phyloP scores from a whole-genome alignment of 2,329 filamentous ascomycete genomes.

The Monosporascus sp. region DNA sequence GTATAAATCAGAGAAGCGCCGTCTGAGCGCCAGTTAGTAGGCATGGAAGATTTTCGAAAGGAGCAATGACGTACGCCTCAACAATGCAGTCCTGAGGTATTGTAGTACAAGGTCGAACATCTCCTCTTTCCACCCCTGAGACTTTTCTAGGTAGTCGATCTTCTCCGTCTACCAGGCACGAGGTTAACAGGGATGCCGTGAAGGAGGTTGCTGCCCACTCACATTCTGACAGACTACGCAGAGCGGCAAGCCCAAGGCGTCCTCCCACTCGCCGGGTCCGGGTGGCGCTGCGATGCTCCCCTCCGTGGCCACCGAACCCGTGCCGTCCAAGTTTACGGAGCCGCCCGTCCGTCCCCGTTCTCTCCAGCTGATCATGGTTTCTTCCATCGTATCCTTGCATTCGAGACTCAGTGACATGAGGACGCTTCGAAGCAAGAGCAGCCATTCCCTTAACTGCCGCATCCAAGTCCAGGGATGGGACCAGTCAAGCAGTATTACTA shows the following conservation, averaged over 20 bases:
- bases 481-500: slow-evolving; percentile 95
- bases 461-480: slow-evolving; percentile 90
- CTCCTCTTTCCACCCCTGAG: slow-evolving; percentile 89
- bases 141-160: slow-evolving; percentile 85
- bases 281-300: slow-evolving; percentile 68
- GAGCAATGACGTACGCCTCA: slow-evolving; percentile 62
- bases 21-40: slow-evolving; percentile 44
- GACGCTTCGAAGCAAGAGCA: slow-evolving; percentile 74
- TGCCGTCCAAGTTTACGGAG: slow-evolving; percentile 58
- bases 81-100: slow-evolving; percentile 79
- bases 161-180: slow-evolving; percentile 61
- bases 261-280: slow-evolving; percentile 89
- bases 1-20: slow-evolving; percentile 83
- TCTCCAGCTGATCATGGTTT: slow-evolving; percentile 75
- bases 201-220: slow-evolving; percentile 29
- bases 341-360: slow-evolving; percentile 66
- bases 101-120: slow-evolving; percentile 95
- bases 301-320: slow-evolving; percentile 53
- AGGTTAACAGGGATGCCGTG: slow-evolving; percentile 7
- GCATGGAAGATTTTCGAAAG: background rate
- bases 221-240: slow-evolving; percentile 97
- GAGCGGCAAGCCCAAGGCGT: slow-evolving; percentile 77
- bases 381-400: slow-evolving; percentile 78
- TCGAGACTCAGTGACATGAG: slow-evolving; percentile 68
- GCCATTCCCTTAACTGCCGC: slow-evolving; percentile 82